These are phyloP conservation scores for Gonapodya prolifera DNA, from an alignment of 192 early-diverging fungal genomes.

Conservation along the genomic window DNA sequence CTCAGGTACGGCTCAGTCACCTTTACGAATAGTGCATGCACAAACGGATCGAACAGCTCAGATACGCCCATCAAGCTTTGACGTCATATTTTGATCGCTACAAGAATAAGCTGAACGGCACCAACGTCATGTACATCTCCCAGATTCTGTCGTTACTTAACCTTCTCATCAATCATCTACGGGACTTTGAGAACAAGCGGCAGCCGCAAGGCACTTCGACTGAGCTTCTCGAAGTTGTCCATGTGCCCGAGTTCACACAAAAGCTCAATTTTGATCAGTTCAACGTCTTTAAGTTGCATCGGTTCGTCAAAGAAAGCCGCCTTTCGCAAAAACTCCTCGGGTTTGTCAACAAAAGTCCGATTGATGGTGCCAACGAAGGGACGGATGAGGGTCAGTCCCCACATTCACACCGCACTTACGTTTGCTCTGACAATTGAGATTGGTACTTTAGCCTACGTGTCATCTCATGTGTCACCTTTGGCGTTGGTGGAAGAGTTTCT, in stretches of 20 bases:
- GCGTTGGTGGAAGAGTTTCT: not conserved
- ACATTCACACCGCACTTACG: not conserved
- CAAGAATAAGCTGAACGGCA: conserved; percentile 48
- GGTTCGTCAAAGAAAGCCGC: conserved; percentile 15
- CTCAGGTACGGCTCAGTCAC: conserved; percentile 19
- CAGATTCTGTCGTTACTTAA: conserved; percentile 52
- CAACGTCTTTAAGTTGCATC: conserved; percentile 17
- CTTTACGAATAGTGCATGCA: not conserved
- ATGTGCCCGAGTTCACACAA: conserved; percentile 59
- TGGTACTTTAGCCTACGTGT: not conserved
- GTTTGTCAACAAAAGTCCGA: not conserved
- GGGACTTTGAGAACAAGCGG: too few species aligned
- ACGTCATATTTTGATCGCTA: conserved; percentile 56
- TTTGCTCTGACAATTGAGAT: not conserved
- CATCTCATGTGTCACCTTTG: not conserved
- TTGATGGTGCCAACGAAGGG: not conserved
- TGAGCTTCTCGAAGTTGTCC: conserved; percentile 12
- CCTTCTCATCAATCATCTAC: conserved; percentile 33
- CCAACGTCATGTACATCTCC: conserved; percentile 62
- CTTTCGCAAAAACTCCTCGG: conserved; percentile 13
- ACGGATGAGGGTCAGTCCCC: not conserved
- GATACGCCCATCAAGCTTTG: conserved; percentile 41
- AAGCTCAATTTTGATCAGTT: conserved; percentile 58
- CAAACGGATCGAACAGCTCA: not conserved
- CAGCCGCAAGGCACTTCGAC: not conserved